These are phyloP conservation scores for Ustilago trichophora DNA, from an alignment of 1,284 basidiomycete species.

Conservation along the genomic window DNA sequence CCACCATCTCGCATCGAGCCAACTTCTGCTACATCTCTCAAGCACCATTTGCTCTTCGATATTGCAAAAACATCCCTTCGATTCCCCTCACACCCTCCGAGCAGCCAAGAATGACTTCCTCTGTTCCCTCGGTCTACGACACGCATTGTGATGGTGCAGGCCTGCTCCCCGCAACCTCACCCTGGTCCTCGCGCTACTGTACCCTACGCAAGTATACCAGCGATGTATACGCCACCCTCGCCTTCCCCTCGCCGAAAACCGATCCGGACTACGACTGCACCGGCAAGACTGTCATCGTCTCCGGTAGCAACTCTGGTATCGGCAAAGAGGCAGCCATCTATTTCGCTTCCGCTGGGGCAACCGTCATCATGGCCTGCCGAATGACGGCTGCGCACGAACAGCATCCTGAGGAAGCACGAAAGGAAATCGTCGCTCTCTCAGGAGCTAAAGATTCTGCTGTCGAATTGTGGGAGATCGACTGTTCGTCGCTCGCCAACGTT, in stretches of 20 bases:
- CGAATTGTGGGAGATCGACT: constrained; percentile 59
- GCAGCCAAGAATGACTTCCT: background rate
- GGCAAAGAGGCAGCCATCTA: constrained; percentile 50
- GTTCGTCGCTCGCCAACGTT: constrained; percentile 39
- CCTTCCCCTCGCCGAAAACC: constrained; percentile 15
- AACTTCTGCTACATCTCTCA: too few relatives aligned
- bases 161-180: constrained; percentile 32
- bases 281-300: constrained; percentile 53
- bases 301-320: constrained; percentile 54
- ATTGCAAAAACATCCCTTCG: too few relatives aligned
- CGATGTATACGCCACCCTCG: constrained; percentile 8
- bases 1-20: too few relatives aligned
- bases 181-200: constrained; percentile 38
- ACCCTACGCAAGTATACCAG: constrained; percentile 24
- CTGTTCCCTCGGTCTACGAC: constrained; percentile 45
- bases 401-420: constrained; percentile 43
- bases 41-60: too few relatives aligned
- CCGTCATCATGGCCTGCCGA: constrained; percentile 55
- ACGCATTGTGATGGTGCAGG: constrained; percentile 57
- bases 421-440: constrained; percentile 21
- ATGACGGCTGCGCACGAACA: constrained; percentile 53
- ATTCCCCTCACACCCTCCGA: too few relatives aligned
- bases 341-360: constrained; percentile 48
- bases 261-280: constrained; percentile 29
- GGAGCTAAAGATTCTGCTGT: constrained; percentile 24